These are phyloP conservation scores for Cyclotella baltica DNA, from an alignment of 108 stramenopile species.

Conservation along the genomic window DNA sequence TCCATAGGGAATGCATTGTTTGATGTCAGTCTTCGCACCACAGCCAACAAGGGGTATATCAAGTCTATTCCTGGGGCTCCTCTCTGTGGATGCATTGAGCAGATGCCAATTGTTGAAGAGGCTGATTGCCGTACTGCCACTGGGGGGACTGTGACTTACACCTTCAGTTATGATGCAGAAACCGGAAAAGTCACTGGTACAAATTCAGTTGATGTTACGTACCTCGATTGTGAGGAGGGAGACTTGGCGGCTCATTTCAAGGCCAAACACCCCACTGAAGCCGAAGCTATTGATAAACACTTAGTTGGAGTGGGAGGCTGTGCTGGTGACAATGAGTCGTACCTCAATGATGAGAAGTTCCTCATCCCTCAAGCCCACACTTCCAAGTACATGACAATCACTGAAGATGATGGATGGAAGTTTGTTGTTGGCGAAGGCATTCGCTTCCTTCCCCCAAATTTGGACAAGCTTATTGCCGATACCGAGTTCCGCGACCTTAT, in stretches of 20 bases:
- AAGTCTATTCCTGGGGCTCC: constrained; percentile 53
- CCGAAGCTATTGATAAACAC: constrained; percentile 27
- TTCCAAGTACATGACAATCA: not conserved
- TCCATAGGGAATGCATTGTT: constrained; percentile 38
- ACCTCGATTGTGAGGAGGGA: constrained; percentile 10
- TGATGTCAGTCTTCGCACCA: constrained; percentile 33
- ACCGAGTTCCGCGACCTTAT: constrained; percentile 31
- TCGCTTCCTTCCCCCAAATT: constrained; percentile 25
- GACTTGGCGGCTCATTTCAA: constrained; percentile 30
- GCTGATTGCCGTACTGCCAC: constrained; percentile 23
- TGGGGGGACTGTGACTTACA: not conserved
- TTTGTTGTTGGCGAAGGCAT: constrained; percentile 34
- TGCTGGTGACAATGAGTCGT: constrained; percentile 2
- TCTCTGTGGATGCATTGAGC: constrained; percentile 56
- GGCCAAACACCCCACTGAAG: constrained; percentile 12
- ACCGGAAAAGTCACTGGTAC: constrained; percentile 26
- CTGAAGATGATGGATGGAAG: constrained; percentile 21
- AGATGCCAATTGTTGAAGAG: constrained; percentile 37
- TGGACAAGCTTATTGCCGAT: constrained; percentile 18
- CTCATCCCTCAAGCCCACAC: not conserved
- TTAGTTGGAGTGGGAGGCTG: constrained; percentile 28
- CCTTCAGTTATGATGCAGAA: constrained; percentile 17
- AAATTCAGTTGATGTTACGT: constrained; percentile 17
- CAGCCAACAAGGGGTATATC: constrained; percentile 39
- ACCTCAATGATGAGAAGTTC: constrained; percentile 35